Base-by-base conservation (phyloP, 2,329 filamentous ascomycete genomes). In the Clarireedia paspali region DNA sequence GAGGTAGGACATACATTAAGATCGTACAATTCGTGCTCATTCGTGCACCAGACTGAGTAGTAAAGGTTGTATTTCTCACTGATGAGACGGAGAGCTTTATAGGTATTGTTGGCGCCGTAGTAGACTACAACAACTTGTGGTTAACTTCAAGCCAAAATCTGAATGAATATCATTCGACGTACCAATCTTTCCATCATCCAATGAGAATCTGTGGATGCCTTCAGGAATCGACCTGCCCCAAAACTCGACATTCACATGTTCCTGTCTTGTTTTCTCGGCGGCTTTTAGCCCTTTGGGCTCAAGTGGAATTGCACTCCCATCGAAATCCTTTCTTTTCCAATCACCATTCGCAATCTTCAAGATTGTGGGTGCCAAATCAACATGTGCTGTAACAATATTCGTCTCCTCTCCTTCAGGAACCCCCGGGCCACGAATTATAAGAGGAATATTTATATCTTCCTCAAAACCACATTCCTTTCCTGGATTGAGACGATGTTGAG, bases 21-120 rank as follows among this genome's bases (percentile, higher is more conserved):
- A 59, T 87, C 77, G 65, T 87, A 88, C 2, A 86, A 74, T 66
- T 88, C 84, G 55, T 81, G 79, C 63, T 87, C 83, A 51, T 82
- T 82, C 14, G 71, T 85, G 64, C 85, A 88, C 84, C 84, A 88
- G 0, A 87, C 81, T 0, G 82, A 77, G 63, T 88, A 88, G 59
- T 83, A 81, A 5, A 87, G 66, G 62, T 78, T 81, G 63, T 87
- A 87, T 4, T 71, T 68, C 3, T 73, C 57, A 0, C 72, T 67
- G 20, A 76, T 67, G 1, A 79, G 58, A 12, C 77, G 68, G 3
- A 79, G 55, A 0, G 68, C 72, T 61, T 79, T 79, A 66, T 78
- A 79, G 0, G 75, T 79, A 59, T 78, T 79, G 59, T 76, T 76
- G 17, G 20, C 10, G 6, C 64, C 61, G 47, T 65, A 67, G 5